Conservation (phyloP, 306 rosid genomes). For the Amphicarpaea edgeworthii region DNA sequence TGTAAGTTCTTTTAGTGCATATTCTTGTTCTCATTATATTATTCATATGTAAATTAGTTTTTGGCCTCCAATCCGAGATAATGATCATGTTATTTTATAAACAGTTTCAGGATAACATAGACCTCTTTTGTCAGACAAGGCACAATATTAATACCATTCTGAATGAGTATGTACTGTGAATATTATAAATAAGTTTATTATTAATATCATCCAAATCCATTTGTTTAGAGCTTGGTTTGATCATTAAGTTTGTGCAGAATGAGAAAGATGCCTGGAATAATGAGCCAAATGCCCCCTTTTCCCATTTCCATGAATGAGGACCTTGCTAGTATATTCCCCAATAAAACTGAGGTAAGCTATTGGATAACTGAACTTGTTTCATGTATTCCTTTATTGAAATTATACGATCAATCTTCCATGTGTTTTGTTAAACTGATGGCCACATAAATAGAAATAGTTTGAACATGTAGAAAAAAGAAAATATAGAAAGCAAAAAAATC, state of each 20-base stretch:
- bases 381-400: conserved; percentile 11
- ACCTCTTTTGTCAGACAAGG: conserved; percentile 73
- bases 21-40: conserved; percentile 17
- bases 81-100: conserved; percentile 37
- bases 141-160: conserved; percentile 69
- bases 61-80: conserved; percentile 37
- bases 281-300: conserved; percentile 86
- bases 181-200: conserved; percentile 21
- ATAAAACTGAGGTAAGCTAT: conserved; percentile 74
- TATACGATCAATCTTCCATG: conserved; percentile 8
- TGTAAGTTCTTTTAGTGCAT: not conserved
- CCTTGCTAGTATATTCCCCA: conserved; percentile 68
- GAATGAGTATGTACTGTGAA: conserved; percentile 73
- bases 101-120: conserved; percentile 87
- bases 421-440: conserved; percentile 15
- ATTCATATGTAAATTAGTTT: conserved; percentile 8
- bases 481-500: conserved; percentile 16
- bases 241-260: conserved; percentile 64
- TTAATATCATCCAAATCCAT: conserved; percentile 13
- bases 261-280: conserved; percentile 81
- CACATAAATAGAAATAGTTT: not conserved
- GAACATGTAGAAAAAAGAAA: not conserved
- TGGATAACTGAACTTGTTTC: conserved; percentile 29
- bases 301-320: conserved; percentile 69
- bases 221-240: conserved; percentile 22